These are phyloP conservation scores for sweet orange (Citrus sinensis) DNA, from an alignment of 345 rosid species.

Conservation along the genomic window DNA sequence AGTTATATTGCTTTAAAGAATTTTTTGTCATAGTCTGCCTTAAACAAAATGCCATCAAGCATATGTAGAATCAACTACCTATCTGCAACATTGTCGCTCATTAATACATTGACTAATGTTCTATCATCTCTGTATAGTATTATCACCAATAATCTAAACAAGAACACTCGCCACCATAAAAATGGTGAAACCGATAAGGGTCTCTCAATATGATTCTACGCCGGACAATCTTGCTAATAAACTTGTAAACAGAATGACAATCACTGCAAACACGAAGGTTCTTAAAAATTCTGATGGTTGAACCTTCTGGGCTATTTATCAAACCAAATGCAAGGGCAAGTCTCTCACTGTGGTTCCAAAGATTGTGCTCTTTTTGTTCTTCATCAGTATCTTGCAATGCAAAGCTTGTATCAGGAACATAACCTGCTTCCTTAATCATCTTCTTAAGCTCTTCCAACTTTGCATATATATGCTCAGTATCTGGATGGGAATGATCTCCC, in stretches of 20 bases:
- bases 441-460: conserved; percentile 79
- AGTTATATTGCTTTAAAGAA: not conserved
- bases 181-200: conserved; percentile 85
- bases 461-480: conserved; percentile 44
- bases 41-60: not conserved
- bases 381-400: conserved; percentile 89
- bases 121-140: not conserved
- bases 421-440: conserved; percentile 77
- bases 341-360: conserved; percentile 90
- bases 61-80: not conserved
- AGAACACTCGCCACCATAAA: conserved; percentile 67
- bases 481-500: conserved; percentile 69
- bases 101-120: too few relatives aligned
- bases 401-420: conserved; percentile 69
- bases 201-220: conserved; percentile 66
- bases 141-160: conserved; percentile 79
- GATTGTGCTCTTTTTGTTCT: conserved; percentile 86
- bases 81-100: too few relatives aligned
- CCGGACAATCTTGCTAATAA: conserved; percentile 44
- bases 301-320: conserved; percentile 55
- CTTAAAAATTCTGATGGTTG: conserved; percentile 67
- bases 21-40: not conserved
- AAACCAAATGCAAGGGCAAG: conserved; percentile 78
- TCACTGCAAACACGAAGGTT: conserved; percentile 83
- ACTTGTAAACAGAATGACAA: conserved; percentile 83